Evolutionary conservation across 345 rosid genomes (phyloP).

Genomic region (Rhodomyrtus tomentosa): DNA sequence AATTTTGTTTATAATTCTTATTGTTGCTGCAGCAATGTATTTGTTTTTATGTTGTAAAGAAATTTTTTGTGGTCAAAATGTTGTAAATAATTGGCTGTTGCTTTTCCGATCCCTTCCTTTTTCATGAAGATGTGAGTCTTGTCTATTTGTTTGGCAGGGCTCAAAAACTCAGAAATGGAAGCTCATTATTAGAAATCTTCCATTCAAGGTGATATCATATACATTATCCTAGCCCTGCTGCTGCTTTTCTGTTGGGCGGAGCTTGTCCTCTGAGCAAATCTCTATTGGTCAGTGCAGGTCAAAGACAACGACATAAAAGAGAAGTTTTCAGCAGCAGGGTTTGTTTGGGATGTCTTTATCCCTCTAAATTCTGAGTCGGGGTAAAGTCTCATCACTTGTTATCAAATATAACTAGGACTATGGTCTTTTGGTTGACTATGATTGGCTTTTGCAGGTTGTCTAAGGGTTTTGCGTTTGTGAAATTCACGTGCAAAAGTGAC

Average conservation of each 20-base stretch:
- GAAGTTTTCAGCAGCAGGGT: constrained; percentile 64
- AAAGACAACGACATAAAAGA: constrained; percentile 45
- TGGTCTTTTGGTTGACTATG: background rate
- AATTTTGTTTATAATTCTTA: background rate
- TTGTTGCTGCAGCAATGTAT: background rate
- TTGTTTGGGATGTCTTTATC: constrained; percentile 83
- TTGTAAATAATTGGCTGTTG: background rate
- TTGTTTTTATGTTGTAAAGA: background rate
- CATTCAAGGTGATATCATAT: constrained; percentile 59
- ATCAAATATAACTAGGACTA: background rate
- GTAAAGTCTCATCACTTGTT: constrained; percentile 23
- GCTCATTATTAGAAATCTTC: constrained; percentile 77
- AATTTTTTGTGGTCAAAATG: background rate
- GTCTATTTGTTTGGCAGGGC: constrained; percentile 41
- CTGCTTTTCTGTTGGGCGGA: background rate
- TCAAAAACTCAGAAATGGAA: constrained; percentile 98
- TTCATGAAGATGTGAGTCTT: background rate
- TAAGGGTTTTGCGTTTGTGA: constrained; percentile 92
- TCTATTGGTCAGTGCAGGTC: constrained; percentile 37
- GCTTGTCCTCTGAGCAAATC: background rate
- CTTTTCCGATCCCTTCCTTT: background rate
- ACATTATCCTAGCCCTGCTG: background rate
- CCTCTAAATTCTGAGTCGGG: constrained; percentile 71
- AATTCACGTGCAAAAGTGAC: constrained; percentile 79
- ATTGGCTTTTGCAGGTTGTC: constrained; percentile 47